Evolutionary conservation across 495 filamentous ascomycete species (phyloP).

Genomic region (Xylaria flabelliformis): DNA sequence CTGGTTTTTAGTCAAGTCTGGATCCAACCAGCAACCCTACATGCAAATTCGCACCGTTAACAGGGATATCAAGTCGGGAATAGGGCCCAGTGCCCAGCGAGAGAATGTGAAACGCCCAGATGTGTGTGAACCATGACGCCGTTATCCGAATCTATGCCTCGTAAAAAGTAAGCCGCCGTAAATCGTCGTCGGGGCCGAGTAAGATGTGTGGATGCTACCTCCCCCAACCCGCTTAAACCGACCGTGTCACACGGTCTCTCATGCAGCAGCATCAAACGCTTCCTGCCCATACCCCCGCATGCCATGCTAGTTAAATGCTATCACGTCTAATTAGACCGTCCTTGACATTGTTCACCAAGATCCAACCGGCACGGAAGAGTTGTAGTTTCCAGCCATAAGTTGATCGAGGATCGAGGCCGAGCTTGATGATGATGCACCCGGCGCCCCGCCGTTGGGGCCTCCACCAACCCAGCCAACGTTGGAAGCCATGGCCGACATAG

Average conservation of each 20-base stretch:
- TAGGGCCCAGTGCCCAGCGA: slow-evolving; percentile 14
- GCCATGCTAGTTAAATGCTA: not conserved
- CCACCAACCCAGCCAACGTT: slow-evolving; percentile 79
- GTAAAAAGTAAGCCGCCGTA: slow-evolving; percentile 25
- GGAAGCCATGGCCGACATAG: slow-evolving; percentile 74
- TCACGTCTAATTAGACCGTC: too few species aligned
- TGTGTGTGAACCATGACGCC: slow-evolving; percentile 25
- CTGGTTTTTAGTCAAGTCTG: not conserved
- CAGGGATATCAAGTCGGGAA: slow-evolving; percentile 26
- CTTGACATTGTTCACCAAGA: slow-evolving; percentile 3
- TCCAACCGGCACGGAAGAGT: slow-evolving; percentile 67
- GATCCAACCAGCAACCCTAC: slow-evolving; percentile 14
- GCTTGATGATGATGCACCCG: slow-evolving; percentile 25
- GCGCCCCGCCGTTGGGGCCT: slow-evolving; percentile 45
- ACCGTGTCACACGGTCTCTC: slow-evolving; percentile 15
- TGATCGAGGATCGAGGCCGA: slow-evolving; percentile 75
- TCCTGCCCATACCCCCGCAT: not conserved
- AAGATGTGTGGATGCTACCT: slow-evolving; percentile 20
- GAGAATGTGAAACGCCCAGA: slow-evolving; percentile 23
- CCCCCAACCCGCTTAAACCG: slow-evolving; percentile 10
- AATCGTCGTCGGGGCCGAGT: slow-evolving; percentile 10
- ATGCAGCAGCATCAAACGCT: slow-evolving; percentile 12
- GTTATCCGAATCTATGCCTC: slow-evolving; percentile 27
- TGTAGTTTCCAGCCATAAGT: slow-evolving; percentile 78
- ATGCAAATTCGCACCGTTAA: not conserved